Percentiles rank a stretch among this genome's conserved stretches.
Conservation (phyloP, 2,329 filamentous ascomycete genomes). For the Elsinoe perseae region DNA sequence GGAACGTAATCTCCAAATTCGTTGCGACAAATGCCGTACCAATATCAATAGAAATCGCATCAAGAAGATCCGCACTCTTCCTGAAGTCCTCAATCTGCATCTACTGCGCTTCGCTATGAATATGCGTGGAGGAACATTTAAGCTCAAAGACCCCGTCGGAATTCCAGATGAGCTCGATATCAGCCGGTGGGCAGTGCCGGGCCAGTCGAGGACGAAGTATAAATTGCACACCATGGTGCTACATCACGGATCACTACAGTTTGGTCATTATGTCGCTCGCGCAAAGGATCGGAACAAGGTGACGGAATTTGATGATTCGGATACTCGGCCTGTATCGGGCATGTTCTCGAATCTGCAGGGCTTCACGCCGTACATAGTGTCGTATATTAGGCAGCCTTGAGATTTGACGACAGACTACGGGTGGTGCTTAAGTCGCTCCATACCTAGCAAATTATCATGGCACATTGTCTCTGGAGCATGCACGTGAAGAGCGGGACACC, state of each 20-base stretch:
- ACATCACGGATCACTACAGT: conserved; percentile 17
- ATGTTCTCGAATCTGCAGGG: conserved; percentile 12
- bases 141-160: conserved; percentile 15
- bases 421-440: not conserved
- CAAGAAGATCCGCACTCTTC: conserved; percentile 15
- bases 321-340: conserved; percentile 2
- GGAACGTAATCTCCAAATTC: conserved; percentile 16
- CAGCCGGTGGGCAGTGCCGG: conserved; percentile 5
- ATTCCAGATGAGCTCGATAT: conserved; percentile 19
- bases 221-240: conserved; percentile 20
- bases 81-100: conserved; percentile 20
- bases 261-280: conserved; percentile 22
- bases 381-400: conserved; percentile 18
- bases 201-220: conserved; percentile 16
- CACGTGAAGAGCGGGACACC: too few species aligned
- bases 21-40: conserved; percentile 19
- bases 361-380: conserved; percentile 20
- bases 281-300: conserved; percentile 23
- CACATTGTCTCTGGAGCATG: too few species aligned
- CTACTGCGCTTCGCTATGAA: conserved; percentile 18
- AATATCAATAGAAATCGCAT: conserved; percentile 11
- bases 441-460: not conserved
- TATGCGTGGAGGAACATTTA: not conserved
- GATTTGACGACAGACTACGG: not conserved
- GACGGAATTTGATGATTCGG: conserved; percentile 17